phyloP scores from a whole-genome alignment of 352 stramenopile genomes.

The Globisporangium alternatum region DNA sequence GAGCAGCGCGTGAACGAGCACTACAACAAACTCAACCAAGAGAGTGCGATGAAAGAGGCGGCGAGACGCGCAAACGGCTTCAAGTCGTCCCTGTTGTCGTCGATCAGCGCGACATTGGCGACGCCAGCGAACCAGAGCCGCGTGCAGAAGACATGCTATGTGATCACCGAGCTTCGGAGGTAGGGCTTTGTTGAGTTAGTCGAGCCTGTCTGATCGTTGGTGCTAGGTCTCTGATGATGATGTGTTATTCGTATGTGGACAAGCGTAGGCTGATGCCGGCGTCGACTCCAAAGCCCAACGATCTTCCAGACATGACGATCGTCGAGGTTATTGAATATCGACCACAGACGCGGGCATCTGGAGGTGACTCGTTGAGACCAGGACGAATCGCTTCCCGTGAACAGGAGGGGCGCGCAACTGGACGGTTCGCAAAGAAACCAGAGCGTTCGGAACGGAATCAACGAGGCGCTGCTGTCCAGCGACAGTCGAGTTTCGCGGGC shows the following conservation, averaged over 20 bases:
- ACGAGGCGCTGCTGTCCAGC: conserved; percentile 18
- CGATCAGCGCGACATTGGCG: conserved; percentile 21
- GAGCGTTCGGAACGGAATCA: conserved; percentile 3
- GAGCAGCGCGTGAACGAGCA: conserved; percentile 45
- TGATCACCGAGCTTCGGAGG: conserved; percentile 48
- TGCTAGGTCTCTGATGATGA: not conserved
- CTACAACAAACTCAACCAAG: conserved; percentile 56
- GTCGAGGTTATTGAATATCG: conserved; percentile 50
- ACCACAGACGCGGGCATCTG: conserved; percentile 18
- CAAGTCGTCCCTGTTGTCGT: conserved; percentile 51
- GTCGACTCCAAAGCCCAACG: conserved; percentile 35
- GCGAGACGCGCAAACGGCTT: conserved; percentile 37
- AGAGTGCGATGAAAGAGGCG: conserved; percentile 42
- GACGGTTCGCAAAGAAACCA: conserved; percentile 21
- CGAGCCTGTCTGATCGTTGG: not conserved
- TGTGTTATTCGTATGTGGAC: not conserved
- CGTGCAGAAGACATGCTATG: conserved; percentile 56
- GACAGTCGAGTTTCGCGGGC: conserved; percentile 19
- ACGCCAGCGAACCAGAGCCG: conserved; percentile 14
- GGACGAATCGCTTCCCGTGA: conserved; percentile 13
- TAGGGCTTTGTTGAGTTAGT: conserved; percentile 17
- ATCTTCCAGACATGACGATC: conserved; percentile 70
- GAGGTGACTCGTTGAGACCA: conserved; percentile 9
- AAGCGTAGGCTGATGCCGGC: conserved; percentile 26
- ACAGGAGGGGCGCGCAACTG: conserved; percentile 22